These are phyloP conservation scores for Endotrypanum monterogeii DNA, from an alignment of 208 protist species.

Conservation along the genomic window DNA sequence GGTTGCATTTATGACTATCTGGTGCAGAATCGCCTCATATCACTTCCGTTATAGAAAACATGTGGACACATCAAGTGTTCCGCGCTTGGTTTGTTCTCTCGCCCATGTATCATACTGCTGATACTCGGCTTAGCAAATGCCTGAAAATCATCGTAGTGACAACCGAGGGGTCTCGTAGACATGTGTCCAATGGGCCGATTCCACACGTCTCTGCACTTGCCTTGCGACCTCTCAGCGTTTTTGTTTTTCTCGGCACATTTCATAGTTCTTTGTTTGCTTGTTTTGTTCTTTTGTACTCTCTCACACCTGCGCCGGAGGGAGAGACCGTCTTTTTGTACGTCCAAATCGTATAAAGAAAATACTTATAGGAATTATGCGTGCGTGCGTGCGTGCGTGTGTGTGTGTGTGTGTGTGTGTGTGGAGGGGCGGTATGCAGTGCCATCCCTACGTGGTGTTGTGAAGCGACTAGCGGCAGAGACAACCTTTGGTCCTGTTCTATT, in stretches of 20 bases:
- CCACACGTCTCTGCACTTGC: background rate
- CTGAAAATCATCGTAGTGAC: background rate
- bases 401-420: no score
- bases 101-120: background rate
- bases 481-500: no score
- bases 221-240: background rate
- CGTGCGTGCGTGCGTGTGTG: no score
- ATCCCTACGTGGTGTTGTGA: background rate
- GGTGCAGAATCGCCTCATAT: slow-evolving; percentile 60
- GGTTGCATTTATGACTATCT: slow-evolving; percentile 78
- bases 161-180: background rate
- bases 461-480: background rate
- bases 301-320: no score
- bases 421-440: background rate
- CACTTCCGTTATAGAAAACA: slow-evolving; percentile 36
- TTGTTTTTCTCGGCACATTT: background rate
- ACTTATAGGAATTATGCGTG: no score
- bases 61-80: no score
- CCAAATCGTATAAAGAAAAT: no score
- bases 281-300: no score
- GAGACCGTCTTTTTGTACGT: no score
- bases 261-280: no score
- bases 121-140: background rate
- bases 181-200: background rate
- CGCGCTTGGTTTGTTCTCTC: no score